These are phyloP conservation scores for Fusarium setosum DNA, from an alignment of 2,329 filamentous ascomycete species.

Conservation along the genomic window DNA sequence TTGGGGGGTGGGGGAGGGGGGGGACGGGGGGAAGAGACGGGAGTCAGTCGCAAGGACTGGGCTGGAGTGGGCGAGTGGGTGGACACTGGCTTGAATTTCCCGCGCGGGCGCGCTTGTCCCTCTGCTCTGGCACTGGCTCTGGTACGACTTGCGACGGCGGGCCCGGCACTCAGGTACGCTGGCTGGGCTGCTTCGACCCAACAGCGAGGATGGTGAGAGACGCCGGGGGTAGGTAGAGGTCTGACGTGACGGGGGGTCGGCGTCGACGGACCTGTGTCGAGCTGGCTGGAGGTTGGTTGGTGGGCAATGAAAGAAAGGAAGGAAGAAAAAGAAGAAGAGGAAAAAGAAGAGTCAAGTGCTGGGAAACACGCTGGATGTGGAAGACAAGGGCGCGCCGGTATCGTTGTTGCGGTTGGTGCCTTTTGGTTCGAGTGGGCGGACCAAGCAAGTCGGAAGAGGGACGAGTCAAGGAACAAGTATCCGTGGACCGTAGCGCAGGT, in stretches of 20 bases:
- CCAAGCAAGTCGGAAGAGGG: conserved; percentile 29
- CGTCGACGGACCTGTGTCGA: conserved; percentile 9
- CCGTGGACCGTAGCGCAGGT: conserved; percentile 8
- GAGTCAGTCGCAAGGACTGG: conserved; percentile 35
- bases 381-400: conserved; percentile 23
- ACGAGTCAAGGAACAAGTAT: conserved; percentile 8
- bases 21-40: conserved; percentile 10
- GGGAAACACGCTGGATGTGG: conserved; percentile 18
- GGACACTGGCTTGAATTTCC: conserved; percentile 35
- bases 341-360: conserved; percentile 25
- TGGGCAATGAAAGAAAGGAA: too few species aligned
- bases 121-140: conserved; percentile 15
- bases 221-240: conserved; percentile 19
- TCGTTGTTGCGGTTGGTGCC: conserved; percentile 23
- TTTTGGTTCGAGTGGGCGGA: conserved; percentile 26
- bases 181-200: conserved; percentile 6
- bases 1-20: conserved; percentile 26
- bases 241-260: conserved; percentile 35
- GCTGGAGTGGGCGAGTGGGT: conserved; percentile 33
- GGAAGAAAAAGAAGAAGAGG: conserved; percentile 16
- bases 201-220: conserved; percentile 23
- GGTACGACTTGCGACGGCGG: conserved; percentile 29
- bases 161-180: conserved; percentile 30
- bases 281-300: conserved; percentile 12
- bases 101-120: conserved; percentile 39